These are phyloP conservation scores for Pythium oligandrum DNA, from an alignment of 352 stramenopile species.

Conservation along the genomic window DNA sequence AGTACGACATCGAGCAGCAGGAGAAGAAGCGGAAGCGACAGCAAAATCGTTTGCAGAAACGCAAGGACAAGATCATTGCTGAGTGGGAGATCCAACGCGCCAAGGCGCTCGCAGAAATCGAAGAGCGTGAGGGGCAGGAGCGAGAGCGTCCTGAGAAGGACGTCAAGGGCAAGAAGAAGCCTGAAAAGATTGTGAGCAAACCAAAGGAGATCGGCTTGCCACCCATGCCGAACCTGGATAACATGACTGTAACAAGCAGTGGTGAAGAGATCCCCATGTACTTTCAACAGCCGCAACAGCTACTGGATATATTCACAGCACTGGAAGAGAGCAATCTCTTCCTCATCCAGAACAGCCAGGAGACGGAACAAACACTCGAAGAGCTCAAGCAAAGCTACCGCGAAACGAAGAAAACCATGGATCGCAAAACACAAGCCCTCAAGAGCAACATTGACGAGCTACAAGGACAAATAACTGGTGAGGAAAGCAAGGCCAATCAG, in stretches of 20 bases:
- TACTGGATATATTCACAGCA: conserved; percentile 92
- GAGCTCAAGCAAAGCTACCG: conserved; percentile 92
- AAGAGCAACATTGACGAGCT: conserved; percentile 89
- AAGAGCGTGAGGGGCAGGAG: conserved; percentile 56
- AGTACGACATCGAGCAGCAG: conserved; percentile 82
- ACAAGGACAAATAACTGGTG: conserved; percentile 77
- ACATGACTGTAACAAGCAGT: conserved; percentile 60
- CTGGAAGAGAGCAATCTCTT: conserved; percentile 96
- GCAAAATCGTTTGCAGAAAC: conserved; percentile 51
- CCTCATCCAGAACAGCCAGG: conserved; percentile 94
- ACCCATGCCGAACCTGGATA: conserved; percentile 64
- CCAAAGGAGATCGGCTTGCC: conserved; percentile 41
- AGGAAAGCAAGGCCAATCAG: conserved; percentile 82
- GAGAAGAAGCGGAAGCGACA: conserved; percentile 68
- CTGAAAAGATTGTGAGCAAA: conserved; percentile 36
- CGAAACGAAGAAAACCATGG: conserved; percentile 88
- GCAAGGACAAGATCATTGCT: conserved; percentile 61
- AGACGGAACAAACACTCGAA: conserved; percentile 93
- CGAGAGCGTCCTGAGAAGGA: conserved; percentile 65
- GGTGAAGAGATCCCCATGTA: conserved; percentile 94
- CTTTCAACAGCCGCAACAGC: conserved; percentile 90
- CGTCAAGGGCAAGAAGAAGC: conserved; percentile 38
- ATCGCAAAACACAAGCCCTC: conserved; percentile 79
- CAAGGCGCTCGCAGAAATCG: conserved; percentile 52
- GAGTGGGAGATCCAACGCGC: conserved; percentile 64